Base-by-base conservation (phyloP, 768 basidiomycete genomes). In the Boletus rufocinnamomeus region DNA sequence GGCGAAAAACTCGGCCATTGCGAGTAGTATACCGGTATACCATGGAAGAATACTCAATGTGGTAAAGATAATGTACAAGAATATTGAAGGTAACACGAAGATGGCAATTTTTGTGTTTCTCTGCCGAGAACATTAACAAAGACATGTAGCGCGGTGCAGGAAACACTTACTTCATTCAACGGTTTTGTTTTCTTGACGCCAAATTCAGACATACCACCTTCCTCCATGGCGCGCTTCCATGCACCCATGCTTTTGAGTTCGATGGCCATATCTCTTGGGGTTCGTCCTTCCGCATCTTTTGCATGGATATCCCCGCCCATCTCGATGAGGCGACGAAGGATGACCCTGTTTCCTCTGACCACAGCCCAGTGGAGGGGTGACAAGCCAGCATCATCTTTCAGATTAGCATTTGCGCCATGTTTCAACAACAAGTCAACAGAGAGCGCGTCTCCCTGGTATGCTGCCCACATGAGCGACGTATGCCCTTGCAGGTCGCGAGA, bases 391-490 rank as follows among this genome's bases (percentile, higher is more conserved):
- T 92, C 87, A 69, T 98, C 97, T 37, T 82, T 82, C 14, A 87
- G 73, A 58, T 85, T 85, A 1, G 88, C 80, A 57, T 85, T 90
- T 2, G 97, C 95, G 3, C 93, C 93, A 63, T 95, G 92, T 56
- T 87, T 84, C 52, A 99, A 80, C 43, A 99, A 75, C 47, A 98
- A 74, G 62, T 98, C 95, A 6, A 98, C 95, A 3, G 91, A 93
- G 35, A 98, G 83, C 2, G 94, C 95, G 69, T 99, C 97, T 47
- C 97, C 97, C 72, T 99, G 97, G 74, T 98, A 99, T 10, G 94
- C 93, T 6, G 97, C 97, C 97, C 97, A 99, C 93, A 98, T 97
- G 50, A 98, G 80, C 0, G 92, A 82, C 0, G 96, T 97, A 70
- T 98, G 97, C 0, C 97, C 97, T 66, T 93, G 90, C 2, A 87